phyloP scores from a whole-genome alignment of 768 basidiomycete genomes.

The Cyathus striatus region DNA sequence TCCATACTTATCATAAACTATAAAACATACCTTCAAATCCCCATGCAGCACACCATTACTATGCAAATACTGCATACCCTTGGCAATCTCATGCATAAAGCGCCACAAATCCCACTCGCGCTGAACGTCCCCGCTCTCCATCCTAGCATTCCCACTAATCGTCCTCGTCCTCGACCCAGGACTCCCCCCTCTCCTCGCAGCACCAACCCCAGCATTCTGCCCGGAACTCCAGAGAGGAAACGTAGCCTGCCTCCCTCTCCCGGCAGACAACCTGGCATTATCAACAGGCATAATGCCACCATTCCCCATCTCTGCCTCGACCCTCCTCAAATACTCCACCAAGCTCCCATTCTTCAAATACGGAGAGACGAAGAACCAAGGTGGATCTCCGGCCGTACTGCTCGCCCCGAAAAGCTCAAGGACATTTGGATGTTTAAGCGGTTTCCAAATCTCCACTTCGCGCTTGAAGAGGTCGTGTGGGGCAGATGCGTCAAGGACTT shows the following conservation, averaged over 20 bases:
- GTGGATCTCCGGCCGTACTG: conserved; percentile 60
- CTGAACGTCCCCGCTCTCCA: conserved; percentile 5
- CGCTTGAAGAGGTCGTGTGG: conserved; percentile 61
- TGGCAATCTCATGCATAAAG: conserved; percentile 74
- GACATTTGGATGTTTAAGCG: conserved; percentile 63
- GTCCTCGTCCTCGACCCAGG: too few relatives aligned
- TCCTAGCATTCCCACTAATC: conserved; percentile 4
- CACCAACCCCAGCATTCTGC: too few relatives aligned
- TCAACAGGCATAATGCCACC: conserved; percentile 9
- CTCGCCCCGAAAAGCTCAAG: conserved; percentile 76
- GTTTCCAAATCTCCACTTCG: conserved; percentile 71
- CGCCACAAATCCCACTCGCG: conserved; percentile 45
- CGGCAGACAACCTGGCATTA: conserved; percentile 8
- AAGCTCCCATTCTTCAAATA: conserved; percentile 66
- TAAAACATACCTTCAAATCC: conserved; percentile 60
- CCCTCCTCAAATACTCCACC: conserved; percentile 47
- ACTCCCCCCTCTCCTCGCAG: background rate
- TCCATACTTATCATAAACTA: background rate
- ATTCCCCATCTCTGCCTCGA: conserved; percentile 9
- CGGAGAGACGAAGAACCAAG: conserved; percentile 78
- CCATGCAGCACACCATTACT: conserved; percentile 66
- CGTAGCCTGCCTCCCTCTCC: conserved; percentile 1
- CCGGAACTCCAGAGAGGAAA: conserved; percentile 1
- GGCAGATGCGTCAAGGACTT: conserved; percentile 60
- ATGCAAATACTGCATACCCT: conserved; percentile 83